phyloP scores from a whole-genome alignment of 495 filamentous ascomycete species.

The Penicillium steckii region DNA sequence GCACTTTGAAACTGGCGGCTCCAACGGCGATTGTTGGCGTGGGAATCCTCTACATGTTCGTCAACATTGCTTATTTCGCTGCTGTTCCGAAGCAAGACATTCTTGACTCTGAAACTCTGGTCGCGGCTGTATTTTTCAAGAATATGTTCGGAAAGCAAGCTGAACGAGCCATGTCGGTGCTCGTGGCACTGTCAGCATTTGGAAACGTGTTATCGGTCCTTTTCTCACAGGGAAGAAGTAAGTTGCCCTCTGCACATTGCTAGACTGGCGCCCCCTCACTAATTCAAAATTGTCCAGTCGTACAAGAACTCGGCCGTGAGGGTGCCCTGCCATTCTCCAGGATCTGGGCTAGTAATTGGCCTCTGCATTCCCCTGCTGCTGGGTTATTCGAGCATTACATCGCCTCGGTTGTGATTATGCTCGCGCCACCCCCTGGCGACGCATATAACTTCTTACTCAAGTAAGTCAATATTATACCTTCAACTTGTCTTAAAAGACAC shows the following conservation, averaged over 20 bases:
- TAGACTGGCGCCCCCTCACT: neutral
- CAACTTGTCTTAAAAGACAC: neutral
- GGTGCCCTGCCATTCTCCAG: slow-evolving; percentile 60
- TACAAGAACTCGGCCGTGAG: slow-evolving; percentile 66
- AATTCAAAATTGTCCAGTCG: too few relatives aligned
- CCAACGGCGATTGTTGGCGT: slow-evolving; percentile 60
- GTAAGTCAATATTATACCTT: slow-evolving; percentile 26
- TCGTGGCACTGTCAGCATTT: slow-evolving; percentile 70
- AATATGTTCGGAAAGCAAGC: slow-evolving; percentile 63
- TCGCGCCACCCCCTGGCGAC: slow-evolving; percentile 62
- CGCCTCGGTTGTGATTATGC: slow-evolving; percentile 59
- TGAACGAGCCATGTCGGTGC: slow-evolving; percentile 62
- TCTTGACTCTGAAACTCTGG: slow-evolving; percentile 54
- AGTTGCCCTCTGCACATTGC: slow-evolving; percentile 1
- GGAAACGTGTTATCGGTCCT: slow-evolving; percentile 70
- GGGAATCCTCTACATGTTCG: slow-evolving; percentile 64
- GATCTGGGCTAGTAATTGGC: slow-evolving; percentile 64
- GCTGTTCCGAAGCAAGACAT: slow-evolving; percentile 65
- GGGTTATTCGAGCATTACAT: slow-evolving; percentile 63
- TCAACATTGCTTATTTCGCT: slow-evolving; percentile 72
- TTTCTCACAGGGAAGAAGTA: slow-evolving; percentile 64
- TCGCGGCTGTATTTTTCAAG: slow-evolving; percentile 64
- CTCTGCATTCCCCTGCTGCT: slow-evolving; percentile 59
- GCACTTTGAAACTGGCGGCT: slow-evolving; percentile 63
- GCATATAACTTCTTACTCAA: slow-evolving; percentile 65